phyloP scores from a whole-genome alignment of 2,329 filamentous ascomycete species.

The Paracamarosporium sp. region DNA sequence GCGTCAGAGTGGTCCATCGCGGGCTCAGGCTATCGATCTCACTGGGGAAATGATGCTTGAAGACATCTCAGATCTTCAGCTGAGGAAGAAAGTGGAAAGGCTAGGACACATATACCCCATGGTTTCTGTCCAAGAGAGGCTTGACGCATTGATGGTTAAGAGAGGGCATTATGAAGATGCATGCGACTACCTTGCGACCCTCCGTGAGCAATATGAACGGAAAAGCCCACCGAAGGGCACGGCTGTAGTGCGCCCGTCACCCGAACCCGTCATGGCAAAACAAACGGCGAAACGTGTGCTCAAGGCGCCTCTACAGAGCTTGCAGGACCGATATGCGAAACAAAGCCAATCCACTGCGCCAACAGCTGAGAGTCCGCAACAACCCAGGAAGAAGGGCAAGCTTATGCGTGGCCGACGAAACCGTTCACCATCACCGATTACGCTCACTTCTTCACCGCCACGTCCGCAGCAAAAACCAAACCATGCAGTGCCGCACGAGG shows the following conservation, averaged over 20 bases:
- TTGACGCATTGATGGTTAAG: conserved; percentile 58
- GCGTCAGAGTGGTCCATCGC: conserved; percentile 39
- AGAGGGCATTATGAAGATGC: conserved; percentile 64
- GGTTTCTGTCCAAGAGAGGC: conserved; percentile 54
- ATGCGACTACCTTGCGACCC: conserved; percentile 24
- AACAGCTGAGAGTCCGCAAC: conserved; percentile 22
- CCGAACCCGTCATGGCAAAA: conserved; percentile 42
- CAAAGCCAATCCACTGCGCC: conserved; percentile 25
- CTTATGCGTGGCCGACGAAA: conserved; percentile 59
- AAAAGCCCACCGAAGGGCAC: conserved; percentile 32
- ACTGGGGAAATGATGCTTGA: conserved; percentile 26
- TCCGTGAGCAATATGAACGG: conserved; percentile 42
- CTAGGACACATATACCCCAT: conserved; percentile 58
- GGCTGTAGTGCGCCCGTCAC: conserved; percentile 21
- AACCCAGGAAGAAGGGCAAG: conserved; percentile 44
- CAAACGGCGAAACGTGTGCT: conserved; percentile 62
- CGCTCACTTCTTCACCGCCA: conserved; percentile 13
- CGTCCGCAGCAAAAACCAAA: conserved; percentile 26
- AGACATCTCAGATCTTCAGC: conserved; percentile 52
- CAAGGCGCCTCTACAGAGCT: conserved; percentile 60
- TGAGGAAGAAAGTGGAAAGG: conserved; percentile 59
- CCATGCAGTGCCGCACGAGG: conserved; percentile 28
- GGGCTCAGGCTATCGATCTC: conserved; percentile 42
- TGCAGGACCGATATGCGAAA: conserved; percentile 62
- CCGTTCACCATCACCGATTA: conserved; percentile 29